These are phyloP conservation scores for Cantharellus anzutake DNA, from an alignment of 768 basidiomycete species.

Conservation along the genomic window DNA sequence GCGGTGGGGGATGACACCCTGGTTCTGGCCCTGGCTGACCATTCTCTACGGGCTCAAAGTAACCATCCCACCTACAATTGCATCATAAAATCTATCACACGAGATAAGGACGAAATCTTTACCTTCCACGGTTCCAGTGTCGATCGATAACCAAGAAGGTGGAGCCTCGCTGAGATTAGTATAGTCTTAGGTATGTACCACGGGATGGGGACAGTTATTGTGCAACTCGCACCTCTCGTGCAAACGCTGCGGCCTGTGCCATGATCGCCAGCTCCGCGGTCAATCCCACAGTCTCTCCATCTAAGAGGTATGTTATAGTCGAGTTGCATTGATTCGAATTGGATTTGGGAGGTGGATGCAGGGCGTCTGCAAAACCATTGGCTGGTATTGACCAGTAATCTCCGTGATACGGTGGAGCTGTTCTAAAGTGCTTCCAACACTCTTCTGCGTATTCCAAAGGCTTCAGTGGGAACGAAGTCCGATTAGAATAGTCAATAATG, in stretches of 20 bases:
- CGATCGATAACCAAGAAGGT: conserved; percentile 54
- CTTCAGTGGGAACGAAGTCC: conserved; percentile 37
- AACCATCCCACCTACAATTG: conserved; percentile 37
- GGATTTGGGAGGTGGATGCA: neutral
- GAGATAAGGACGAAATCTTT: conserved; percentile 11
- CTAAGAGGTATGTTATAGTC: conserved; percentile 54
- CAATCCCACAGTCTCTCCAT: conserved; percentile 40
- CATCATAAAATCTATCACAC: neutral
- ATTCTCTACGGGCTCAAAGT: conserved; percentile 35
- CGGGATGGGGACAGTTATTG: neutral
- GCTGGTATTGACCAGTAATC: conserved; percentile 30
- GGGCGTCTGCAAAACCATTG: neutral
- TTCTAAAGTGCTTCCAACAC: conserved; percentile 30
- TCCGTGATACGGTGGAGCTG: conserved; percentile 20
- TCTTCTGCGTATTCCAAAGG: conserved; percentile 36
- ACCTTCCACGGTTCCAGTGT: conserved; percentile 60
- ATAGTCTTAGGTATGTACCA: neutral
- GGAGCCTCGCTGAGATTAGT: conserved; percentile 25
- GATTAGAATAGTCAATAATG: conserved; percentile 34
- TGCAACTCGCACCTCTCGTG: conserved; percentile 32
- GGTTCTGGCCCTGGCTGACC: conserved; percentile 46
- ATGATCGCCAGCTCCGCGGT: conserved; percentile 44
- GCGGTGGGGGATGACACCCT: conserved; percentile 39
- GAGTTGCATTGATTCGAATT: conserved; percentile 25
- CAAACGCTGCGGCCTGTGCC: conserved; percentile 46